Evolutionary conservation across 352 stramenopile species (phyloP), one percentile per base, ranked within the genome.

Genomic region (Elongisporangium undulatum): DNA sequence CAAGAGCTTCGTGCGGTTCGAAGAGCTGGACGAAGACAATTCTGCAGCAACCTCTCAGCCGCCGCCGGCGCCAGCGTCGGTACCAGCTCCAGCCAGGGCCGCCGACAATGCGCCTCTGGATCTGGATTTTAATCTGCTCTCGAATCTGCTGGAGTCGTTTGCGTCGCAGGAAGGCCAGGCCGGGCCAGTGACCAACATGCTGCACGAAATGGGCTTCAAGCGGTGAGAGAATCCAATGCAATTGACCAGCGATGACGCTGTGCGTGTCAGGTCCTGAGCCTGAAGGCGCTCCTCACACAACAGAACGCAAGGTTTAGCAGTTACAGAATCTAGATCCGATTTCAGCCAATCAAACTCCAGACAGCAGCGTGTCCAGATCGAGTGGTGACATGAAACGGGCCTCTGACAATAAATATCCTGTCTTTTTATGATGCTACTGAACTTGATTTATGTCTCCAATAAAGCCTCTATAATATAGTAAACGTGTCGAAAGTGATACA

Each of bases 81-180:
- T 3, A 15, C 6, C 22, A 58, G 17, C 53, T 51, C 4, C 53
- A 41, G 51, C 20, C 16, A 21, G 10, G 15, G 41, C 50, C 16
- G 38, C 59, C 26, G 23, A 26, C 23, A 26, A 5, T 26, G 19
- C n/a, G 9, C 79, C 82, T 19, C 63, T 94, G 41, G 77, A 94
- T 53, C 50, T 95, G 48, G 82, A 95, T 66, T 93, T 85, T 56
- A 89, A 95, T 64, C 56, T 95, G 67, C 62, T 95, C 49, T 86
- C 82, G 0, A 93, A 92, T 57, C 64, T 96, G 53, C 67, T 96
- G 17, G 85, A 92, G 55, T 94, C 83, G 9, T 75, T 96, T 45
- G 83, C 82, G 20, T 89, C 82, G 12, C 87, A 96, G 60, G 78
- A 91, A 21, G 85, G 83, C 6, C 58, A 82, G 20, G 75, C 79